A percentile compares a stretch with the other conserved stretches of the same genome.
Conservation (phyloP, 2,329 filamentous ascomycete species). For the Grosmannia huntii region DNA sequence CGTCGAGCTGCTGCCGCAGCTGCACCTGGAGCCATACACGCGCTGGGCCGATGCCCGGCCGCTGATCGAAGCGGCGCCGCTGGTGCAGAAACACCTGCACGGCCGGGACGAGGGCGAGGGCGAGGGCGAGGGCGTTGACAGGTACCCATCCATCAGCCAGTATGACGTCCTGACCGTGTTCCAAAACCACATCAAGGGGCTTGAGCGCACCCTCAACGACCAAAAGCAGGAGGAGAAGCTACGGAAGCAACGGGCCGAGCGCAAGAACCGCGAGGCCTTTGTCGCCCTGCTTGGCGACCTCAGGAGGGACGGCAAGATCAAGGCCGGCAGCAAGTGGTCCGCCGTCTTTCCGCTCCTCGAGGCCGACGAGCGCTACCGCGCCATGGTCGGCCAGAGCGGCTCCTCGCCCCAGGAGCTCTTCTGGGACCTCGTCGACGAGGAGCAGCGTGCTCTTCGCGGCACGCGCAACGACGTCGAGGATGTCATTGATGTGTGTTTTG, state of each 20-base stretch:
- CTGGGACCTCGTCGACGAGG: constrained; percentile 90
- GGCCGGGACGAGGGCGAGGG: neutral
- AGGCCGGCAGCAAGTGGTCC: constrained; percentile 82
- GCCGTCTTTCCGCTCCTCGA: constrained; percentile 63
- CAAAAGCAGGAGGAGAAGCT: constrained; percentile 78
- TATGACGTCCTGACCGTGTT: constrained; percentile 87
- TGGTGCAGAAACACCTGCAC: constrained; percentile 45
- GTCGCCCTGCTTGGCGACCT: constrained; percentile 62
- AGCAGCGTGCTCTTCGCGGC: constrained; percentile 73
- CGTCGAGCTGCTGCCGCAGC: constrained; percentile 59
- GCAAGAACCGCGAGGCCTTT: constrained; percentile 76
- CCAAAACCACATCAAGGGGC: constrained; percentile 84
- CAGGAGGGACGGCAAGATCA: constrained; percentile 65
- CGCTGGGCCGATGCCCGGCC: constrained; percentile 85
- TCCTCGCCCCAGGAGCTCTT: constrained; percentile 85
- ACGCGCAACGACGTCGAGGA: constrained; percentile 76
- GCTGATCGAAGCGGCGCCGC: constrained; percentile 63
- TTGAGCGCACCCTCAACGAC: constrained; percentile 88
- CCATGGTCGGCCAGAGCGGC: constrained; percentile 71
- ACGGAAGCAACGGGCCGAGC: constrained; percentile 65
- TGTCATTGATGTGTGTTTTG: constrained; percentile 70
- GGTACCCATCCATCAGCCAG: constrained; percentile 50
- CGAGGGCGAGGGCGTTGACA: constrained; percentile 29
- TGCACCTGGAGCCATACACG: constrained; percentile 85
- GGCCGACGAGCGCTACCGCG: constrained; percentile 69